A percentile compares a stretch with the other conserved stretches of the same genome.
Conservation (phyloP, 495 filamentous ascomycete genomes). For the Daldinia childiae region DNA sequence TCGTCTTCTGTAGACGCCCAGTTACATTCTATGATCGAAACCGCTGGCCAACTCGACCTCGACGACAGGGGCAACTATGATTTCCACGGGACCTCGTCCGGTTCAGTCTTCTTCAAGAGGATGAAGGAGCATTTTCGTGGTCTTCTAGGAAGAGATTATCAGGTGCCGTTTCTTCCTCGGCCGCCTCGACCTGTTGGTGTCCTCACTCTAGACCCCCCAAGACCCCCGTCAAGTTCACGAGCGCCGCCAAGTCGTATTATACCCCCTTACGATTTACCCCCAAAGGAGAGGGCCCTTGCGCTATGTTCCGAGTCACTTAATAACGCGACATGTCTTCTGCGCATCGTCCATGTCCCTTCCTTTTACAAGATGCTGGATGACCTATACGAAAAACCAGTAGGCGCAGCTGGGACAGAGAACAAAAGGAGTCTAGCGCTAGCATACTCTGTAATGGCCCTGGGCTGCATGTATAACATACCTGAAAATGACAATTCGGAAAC, state of each 20-base stretch:
- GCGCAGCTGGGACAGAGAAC: constrained; percentile 77
- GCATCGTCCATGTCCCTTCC: constrained; percentile 87
- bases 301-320: constrained; percentile 82
- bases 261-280: constrained; percentile 74
- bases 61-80: constrained; percentile 94
- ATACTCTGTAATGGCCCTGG: constrained; percentile 85
- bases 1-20: constrained; percentile 67
- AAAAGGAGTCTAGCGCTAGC: constrained; percentile 83
- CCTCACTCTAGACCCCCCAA: constrained; percentile 74
- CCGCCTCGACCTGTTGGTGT: constrained; percentile 51
- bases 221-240: constrained; percentile 61
- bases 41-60: constrained; percentile 86
- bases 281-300: constrained; percentile 69
- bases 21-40: constrained; percentile 93
- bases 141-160: constrained; percentile 68
- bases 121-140: constrained; percentile 81
- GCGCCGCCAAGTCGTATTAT: constrained; percentile 69
- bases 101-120: constrained; percentile 82
- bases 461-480: constrained; percentile 78
- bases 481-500: constrained; percentile 48
- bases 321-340: constrained; percentile 83
- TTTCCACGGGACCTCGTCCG: constrained; percentile 93
- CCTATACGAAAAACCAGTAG: constrained; percentile 76
- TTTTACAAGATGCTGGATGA: constrained; percentile 82
- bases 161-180: constrained; percentile 58